phyloP scores from a whole-genome alignment of 2,329 filamentous ascomycete genomes.

The Emergomyces orientalis region DNA sequence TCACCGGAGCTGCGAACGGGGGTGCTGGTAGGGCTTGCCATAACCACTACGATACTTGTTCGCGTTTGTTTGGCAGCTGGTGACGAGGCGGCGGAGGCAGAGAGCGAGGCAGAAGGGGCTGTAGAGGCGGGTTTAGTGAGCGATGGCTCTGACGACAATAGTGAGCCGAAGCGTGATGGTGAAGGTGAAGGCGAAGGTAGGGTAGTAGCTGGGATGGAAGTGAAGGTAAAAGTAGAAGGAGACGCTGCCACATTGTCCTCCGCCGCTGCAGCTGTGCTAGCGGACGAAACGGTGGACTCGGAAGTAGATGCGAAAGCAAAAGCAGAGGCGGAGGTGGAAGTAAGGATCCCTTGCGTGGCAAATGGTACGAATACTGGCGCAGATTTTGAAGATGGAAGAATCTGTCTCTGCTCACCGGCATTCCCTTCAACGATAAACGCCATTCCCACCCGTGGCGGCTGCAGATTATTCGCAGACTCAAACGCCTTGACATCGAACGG shows the following conservation, averaged over 20 bases:
- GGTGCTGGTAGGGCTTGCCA: neutral
- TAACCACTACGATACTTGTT: neutral
- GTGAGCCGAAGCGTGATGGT: neutral
- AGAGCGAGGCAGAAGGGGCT: neutral
- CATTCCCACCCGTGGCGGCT: slow-evolving; percentile 1
- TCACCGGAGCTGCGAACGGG: neutral
- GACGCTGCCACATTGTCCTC: neutral
- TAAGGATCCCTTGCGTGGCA: neutral
- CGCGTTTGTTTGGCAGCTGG: neutral
- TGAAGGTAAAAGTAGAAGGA: neutral
- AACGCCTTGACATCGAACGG: slow-evolving; percentile 5
- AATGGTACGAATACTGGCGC: neutral
- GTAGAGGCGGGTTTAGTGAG: neutral
- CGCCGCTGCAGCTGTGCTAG: neutral
- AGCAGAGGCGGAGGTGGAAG: neutral
- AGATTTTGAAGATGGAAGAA: neutral
- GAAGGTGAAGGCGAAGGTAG: neutral
- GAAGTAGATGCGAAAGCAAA: neutral
- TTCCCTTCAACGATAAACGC: slow-evolving; percentile 2
- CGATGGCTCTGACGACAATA: neutral
- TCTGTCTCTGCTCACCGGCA: neutral
- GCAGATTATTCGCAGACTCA: slow-evolving; percentile 4
- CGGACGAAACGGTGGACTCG: neutral
- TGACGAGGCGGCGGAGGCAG: neutral
- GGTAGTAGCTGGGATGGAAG: neutral